Base-by-base conservation (phyloP, 805 yeast genomes). In the Sporopachydermia lactativora region DNA sequence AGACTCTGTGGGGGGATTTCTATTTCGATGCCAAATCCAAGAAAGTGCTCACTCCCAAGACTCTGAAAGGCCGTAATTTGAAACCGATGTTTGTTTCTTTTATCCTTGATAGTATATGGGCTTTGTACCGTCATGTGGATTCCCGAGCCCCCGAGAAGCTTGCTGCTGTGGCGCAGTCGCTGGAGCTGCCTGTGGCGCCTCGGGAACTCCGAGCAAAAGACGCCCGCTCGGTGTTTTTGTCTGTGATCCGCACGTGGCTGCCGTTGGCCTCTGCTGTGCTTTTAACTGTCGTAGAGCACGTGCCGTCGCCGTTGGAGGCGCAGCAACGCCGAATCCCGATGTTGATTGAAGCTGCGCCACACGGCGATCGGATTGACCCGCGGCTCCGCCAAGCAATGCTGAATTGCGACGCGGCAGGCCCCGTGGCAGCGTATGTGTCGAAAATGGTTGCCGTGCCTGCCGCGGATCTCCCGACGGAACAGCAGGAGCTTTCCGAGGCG, bases 1-100 rank as follows among this genome's bases (percentile, higher is more conserved):
- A 82, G 52, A 85, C 86, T n/a, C 64, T 92, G 3, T 92, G 97
- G 97, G 98, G 98, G 34, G 96, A 89, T 53, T 89, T 64, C 56
- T 85, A 74, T 54, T 65, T 84, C 52, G 97, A 92, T 56, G 81
- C 94, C 53, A 89, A 88, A 57, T 77, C 86, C 16, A 92, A 88
- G 52, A 82, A 80, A 52, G 81, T 92, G 24, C 63, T 85, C 13
- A 75, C 77, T 13, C 71, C 73, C 13, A 80, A 77, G 48, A 73
- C 75, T 17, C 56, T 75, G 40, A 80, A 76, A 51, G 75, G 82
- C 2, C 66, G 78, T 41, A 59, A 62, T 28, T 54, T 77, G 44
- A 83, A 84, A 54, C 94, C 95, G 0, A 58, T 92, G 47, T 92
- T 92, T 65, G 96, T 85, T 0, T 77, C 82, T 8, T 71, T 92